A percentile compares a stretch with the other conserved stretches of the same genome.
Conservation (phyloP, 139 green algal genomes). For the Tetraselmis chui region DNA sequence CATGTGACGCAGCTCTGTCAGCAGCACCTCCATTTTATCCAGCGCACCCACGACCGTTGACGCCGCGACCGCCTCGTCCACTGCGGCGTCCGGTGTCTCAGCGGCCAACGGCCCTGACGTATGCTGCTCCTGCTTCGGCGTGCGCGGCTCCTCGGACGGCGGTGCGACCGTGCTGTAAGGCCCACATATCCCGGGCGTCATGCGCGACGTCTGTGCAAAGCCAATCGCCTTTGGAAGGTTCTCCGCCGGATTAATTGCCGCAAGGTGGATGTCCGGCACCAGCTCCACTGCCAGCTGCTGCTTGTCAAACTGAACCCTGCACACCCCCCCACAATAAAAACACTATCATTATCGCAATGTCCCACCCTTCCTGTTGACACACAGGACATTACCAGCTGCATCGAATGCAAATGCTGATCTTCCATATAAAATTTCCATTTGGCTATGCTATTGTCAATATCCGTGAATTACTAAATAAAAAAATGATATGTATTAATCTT, state of each 20-base stretch:
- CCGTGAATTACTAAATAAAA: too few species aligned
- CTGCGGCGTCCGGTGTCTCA: background rate
- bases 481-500: too few species aligned
- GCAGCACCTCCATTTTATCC: slow-evolving; percentile 58
- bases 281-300: slow-evolving; percentile 77
- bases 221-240: slow-evolving; percentile 13
- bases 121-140: background rate
- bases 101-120: background rate
- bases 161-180: background rate
- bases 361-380: too few species aligned
- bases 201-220: background rate
- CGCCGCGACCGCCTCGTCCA: background rate
- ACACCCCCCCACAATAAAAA: too few species aligned
- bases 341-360: too few species aligned
- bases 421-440: too few species aligned
- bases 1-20: slow-evolving; percentile 47
- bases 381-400: too few species aligned
- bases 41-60: slow-evolving; percentile 28
- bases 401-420: too few species aligned
- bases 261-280: slow-evolving; percentile 63
- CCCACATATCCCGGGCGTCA: background rate
- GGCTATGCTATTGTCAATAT: too few species aligned
- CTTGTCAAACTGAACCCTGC: slow-evolving; percentile 76
- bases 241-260: slow-evolving; percentile 48
- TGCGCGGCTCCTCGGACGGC: background rate